Evolutionary conservation across 768 basidiomycete genomes (phyloP).

Genomic region (Boletus sensibilis): DNA sequence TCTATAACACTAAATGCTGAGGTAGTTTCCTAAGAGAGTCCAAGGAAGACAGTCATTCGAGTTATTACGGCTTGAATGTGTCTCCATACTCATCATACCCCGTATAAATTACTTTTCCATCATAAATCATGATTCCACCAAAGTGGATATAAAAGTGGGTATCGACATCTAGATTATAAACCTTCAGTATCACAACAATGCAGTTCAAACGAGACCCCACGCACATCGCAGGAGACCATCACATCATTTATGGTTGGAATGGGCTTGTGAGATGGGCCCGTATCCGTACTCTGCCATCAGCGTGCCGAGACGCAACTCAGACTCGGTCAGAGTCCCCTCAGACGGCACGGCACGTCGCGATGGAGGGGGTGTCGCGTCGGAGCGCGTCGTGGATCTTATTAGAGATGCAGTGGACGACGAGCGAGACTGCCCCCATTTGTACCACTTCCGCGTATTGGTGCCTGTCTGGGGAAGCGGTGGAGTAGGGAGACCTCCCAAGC

Average conservation of each 20-base stretch:
- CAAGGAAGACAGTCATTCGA: neutral
- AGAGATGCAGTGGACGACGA: constrained; percentile 20
- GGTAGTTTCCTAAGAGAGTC: neutral
- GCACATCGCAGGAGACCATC: neutral
- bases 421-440: constrained; percentile 11
- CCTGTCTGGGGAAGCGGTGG: neutral
- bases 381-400: neutral
- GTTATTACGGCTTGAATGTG: neutral
- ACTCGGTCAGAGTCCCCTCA: neutral
- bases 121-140: neutral
- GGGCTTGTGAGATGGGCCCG: neutral
- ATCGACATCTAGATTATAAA: neutral
- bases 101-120: neutral
- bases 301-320: neutral
- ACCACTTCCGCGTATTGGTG: constrained; percentile 17
- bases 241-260: neutral
- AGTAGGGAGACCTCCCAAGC: constrained; percentile 7
- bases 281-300: constrained; percentile 1
- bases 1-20: neutral
- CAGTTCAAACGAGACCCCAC: neutral
- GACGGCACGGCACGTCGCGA: neutral
- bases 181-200: neutral
- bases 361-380: neutral
- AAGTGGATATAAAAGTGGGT: neutral
- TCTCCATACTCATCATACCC: too few species aligned